A percentile compares a stretch with the other conserved stretches of the same genome.
phyloP scores from a whole-genome alignment of 2,329 filamentous ascomycete genomes.

The Ilyonectria mors-panacis region DNA sequence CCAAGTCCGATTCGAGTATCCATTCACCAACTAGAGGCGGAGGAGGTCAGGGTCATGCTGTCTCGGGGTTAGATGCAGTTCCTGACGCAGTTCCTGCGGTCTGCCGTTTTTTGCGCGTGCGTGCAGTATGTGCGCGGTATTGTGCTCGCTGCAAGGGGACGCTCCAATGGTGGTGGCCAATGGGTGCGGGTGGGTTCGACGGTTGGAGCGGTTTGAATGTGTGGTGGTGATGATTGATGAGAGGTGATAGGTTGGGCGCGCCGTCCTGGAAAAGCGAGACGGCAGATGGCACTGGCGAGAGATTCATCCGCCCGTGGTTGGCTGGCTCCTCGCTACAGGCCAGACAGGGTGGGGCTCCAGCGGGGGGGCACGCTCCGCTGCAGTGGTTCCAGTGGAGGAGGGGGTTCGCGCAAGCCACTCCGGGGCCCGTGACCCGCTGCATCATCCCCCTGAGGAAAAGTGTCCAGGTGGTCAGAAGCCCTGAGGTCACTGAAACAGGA shows the following conservation, averaged over 20 bases:
- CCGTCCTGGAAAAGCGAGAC: background rate
- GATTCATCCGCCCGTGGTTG: conserved; percentile 13
- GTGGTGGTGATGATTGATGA: conserved; percentile 11
- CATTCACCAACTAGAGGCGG: conserved; percentile 19
- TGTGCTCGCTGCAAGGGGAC: background rate
- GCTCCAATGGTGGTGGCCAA: conserved; percentile 20
- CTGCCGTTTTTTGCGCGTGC: background rate
- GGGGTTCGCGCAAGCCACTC: conserved; percentile 18
- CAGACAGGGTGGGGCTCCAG: background rate
- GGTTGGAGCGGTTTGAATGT: background rate
- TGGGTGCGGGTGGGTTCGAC: conserved; percentile 10
- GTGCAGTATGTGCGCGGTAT: background rate
- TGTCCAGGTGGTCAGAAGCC: conserved; percentile 5
- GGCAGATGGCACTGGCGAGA: conserved; percentile 2
- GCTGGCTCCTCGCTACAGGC: conserved; percentile 1
- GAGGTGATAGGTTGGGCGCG: conserved; percentile 15
- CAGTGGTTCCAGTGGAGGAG: background rate
- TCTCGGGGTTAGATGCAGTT: background rate
- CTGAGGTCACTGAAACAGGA: conserved; percentile 9
- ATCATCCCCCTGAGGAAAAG: conserved; percentile 14
- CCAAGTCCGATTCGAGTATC: conserved; percentile 31
- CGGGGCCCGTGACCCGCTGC: conserved; percentile 23
- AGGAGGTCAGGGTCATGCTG: background rate
- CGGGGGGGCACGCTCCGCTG: background rate
- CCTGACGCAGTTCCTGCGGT: background rate